Conservation (phyloP, 805 yeast genomes). For the Candida nitratophila region DNA sequence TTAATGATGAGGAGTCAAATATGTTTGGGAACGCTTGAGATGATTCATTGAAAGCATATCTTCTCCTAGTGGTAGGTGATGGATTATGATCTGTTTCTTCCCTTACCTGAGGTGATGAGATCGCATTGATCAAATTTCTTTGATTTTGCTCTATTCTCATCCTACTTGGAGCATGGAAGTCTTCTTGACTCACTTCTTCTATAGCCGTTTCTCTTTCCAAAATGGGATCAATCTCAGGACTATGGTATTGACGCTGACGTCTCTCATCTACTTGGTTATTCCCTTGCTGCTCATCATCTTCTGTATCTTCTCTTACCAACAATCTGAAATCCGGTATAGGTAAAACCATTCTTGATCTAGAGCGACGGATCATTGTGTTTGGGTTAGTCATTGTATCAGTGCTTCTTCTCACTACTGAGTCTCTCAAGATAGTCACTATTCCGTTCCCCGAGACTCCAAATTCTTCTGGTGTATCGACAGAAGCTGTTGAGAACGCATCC, state of each 20-base stretch:
- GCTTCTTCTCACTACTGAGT: constrained; percentile 3
- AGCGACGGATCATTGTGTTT: neutral
- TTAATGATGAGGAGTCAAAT: too few species aligned
- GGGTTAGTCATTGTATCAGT: too few species aligned
- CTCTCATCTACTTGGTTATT: too few species aligned
- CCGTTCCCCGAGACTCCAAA: constrained; percentile 8
- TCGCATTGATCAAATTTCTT: neutral
- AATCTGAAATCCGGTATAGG: neutral
- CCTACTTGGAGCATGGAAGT: neutral
- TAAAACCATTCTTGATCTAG: neutral
- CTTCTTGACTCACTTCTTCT: neutral
- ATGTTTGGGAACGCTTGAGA: too few species aligned
- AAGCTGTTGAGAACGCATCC: constrained; percentile 14
- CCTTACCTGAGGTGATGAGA: neutral
- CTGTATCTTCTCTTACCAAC: too few species aligned
- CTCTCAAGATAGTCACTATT: constrained; percentile 12
- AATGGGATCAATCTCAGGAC: too few species aligned
- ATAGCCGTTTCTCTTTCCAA: too few species aligned
- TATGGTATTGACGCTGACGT: too few species aligned
- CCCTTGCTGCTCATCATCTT: too few species aligned
- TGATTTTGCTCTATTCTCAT: neutral
- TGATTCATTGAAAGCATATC: neutral
- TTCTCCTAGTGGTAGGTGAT: neutral
- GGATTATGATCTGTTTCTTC: neutral
- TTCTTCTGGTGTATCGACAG: constrained; percentile 14